A percentile compares a stretch with the other conserved stretches of the same genome.
Evolutionary conservation across 768 basidiomycete genomes (phyloP).

Genomic region (Boletales sp.): DNA sequence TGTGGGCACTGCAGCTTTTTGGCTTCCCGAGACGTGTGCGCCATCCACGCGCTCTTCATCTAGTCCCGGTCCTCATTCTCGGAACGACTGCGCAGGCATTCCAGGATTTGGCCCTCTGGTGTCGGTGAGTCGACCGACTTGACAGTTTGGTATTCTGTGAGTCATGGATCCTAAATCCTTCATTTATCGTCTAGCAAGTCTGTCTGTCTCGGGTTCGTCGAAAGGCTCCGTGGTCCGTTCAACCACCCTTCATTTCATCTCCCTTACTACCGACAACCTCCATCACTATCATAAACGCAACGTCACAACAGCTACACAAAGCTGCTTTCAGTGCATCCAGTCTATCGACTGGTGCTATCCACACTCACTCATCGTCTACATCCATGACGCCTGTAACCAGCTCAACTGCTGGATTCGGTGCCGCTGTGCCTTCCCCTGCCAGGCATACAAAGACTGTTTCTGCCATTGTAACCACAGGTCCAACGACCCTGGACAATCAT

Average conservation of each 20-base stretch:
- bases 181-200: background rate
- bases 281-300: background rate
- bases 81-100: background rate
- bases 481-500: background rate
- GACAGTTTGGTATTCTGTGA: background rate
- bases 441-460: background rate
- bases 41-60: background rate
- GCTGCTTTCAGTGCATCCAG: background rate
- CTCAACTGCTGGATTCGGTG: background rate
- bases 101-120: no score
- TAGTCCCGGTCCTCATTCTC: background rate
- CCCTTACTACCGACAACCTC: background rate
- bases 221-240: background rate
- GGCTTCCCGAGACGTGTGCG: background rate
- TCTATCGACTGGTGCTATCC: background rate
- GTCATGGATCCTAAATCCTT: background rate
- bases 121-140: background rate
- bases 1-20: conserved; percentile 1
- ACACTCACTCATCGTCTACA: background rate
- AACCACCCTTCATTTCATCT: background rate
- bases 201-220: background rate
- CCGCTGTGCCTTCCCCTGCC: background rate
- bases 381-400: background rate
- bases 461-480: background rate
- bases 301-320: background rate